Base-by-base conservation (phyloP, 2,329 filamentous ascomycete species). In the Aspergillus pseudotamarii region DNA sequence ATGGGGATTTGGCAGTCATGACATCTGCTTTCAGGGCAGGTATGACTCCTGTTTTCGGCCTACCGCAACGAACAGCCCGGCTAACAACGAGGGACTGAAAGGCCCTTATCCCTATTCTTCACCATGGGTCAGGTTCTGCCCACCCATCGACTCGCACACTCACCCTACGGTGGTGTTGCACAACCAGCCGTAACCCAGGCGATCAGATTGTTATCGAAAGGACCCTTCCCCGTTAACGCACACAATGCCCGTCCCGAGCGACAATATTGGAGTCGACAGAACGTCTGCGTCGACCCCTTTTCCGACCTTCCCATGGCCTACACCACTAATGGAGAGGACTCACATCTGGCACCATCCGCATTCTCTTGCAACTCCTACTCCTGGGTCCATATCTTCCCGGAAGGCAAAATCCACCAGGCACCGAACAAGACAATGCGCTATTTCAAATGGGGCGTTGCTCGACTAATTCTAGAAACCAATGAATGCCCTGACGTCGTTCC, bases 381-480 rank as follows among this genome's bases (percentile, higher is more conserved):
- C 51, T 99, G 95, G 95, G 83, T 99, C 4, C 95, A 99, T 78
- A 90, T 98, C 60, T 98, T 98, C 77, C 95, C 95, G 14, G 95
- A 99, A 79, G 95, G 93, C 55, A 93, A 91, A 77, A 93, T 97
- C 53, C 94, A 98, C 78, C 95, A 99, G 80, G 89, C 93, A 68
- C 86, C 90, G 1, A 82, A 88, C 48, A 88, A 89, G 71, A 88
- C 89, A 9, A 89, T 98, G 84, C 91, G 95, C 34, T 99, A 99
- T 80, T 98, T 98, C 86, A 97, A 97, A 82, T 99, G 95, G 95
- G 95, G 95, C 1, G 85, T 98, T 1, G 93, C 94, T 8, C 88
- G 95, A 2, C 84, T 98, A 62, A 95, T 99, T 62, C 87, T 99
- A 54, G 95, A 99, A 78, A 88, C 90, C 54, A 91, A 94, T 56